Base-by-base conservation (phyloP, 2,329 filamentous ascomycete genomes). In the Fusarium beomiforme region DNA sequence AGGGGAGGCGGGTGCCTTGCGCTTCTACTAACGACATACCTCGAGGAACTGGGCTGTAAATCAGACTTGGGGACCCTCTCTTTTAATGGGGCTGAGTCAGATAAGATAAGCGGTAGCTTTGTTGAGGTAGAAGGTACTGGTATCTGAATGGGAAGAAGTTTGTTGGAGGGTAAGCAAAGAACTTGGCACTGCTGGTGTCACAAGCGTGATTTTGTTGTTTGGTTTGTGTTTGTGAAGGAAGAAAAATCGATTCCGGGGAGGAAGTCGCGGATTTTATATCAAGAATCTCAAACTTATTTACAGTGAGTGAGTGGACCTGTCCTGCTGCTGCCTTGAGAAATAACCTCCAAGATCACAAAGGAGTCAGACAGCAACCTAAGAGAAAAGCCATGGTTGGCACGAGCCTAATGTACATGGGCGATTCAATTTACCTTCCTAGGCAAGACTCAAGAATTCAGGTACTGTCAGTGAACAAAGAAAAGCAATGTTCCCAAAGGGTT, bases 281-380 rank as follows among this genome's bases (percentile, higher is more conserved):
- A 43, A 36, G 21, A 46, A 24, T 54, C 13, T 24, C n/a, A 31
- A 46, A 29, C 39, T 49, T 8, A 29, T 29, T 36, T 31, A 16
- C 34, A 55, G 54, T 70, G 67, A 64, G 55, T 63, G 53, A 62
- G 58, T 55, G 51, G 51, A 55, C 31, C 51, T 55, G 19, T 21
- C 42, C 24, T 64, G 54, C 67, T 72, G 70, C 57, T 73, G 71
- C 71, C 71, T 73, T 73, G 43, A 57, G 43, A 31, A 67, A 64
- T 59, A 43, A 54, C 23, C 49, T 64, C 31, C 42, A 65, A 47
- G 37, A 23, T 26, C 36, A 49, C 36, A 29, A 64, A 69, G 39
- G 64, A 69, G 54, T 69, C 50, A 69, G 50, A 46, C 34, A 46
- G 51, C 63, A 39, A 54, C 39, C 43, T 60, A 39, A 33, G 24